Evolutionary conservation across 2,329 filamentous ascomycete genomes (phyloP), one percentile per base, ranked within the genome.

Genomic region (Claviceps sp.): DNA sequence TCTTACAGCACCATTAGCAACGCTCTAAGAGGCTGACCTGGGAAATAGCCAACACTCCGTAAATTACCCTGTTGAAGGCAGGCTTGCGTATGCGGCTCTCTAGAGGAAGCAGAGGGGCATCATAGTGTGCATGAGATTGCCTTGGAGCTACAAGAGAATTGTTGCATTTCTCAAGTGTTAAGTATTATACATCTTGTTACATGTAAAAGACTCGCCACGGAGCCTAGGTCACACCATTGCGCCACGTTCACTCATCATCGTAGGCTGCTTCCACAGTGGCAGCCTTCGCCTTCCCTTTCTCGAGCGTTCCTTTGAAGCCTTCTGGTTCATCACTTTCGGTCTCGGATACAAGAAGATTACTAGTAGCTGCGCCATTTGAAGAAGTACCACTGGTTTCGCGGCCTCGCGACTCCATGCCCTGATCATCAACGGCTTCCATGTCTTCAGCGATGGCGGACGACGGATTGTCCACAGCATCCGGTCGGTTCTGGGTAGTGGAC

Each of bases 181-280:
- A 30, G 26, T 30, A 30, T 30, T 30, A 3, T 30, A 30, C 26
- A 30, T 30, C 26, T 30, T 30, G 26, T 8, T 30, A 30, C 26
- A 30, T 30, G 26, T 30, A 30, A 30, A 30, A 30, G 26, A 30
- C 26, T 30, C 26, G 26, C 26, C 26, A 30, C 26, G 26, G 7
- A 30, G 26, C 11, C 45, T 14, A 5, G n/a, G 11, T 13, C 11
- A 8, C 40, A 22, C 7, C 20, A 20, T 42, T 20, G 20, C 24
- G 41, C 20, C 13, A 45, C 20, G 40, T 22, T 40, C 34, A 24
- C 7, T 66, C 67, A 1, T 70, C 67, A 50, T 72, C 70, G 2
- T 59, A 60, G 9, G 61, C 67, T 51, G 76, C 73, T 56, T 75
- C 72, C 5, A 77, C 66, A 4, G 73, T 74, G 11, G 65, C 73